Evolutionary conservation across 1,284 basidiomycete species (phyloP), one percentile per base, ranked within the genome.

Genomic region (Entoloma clypeatum): DNA sequence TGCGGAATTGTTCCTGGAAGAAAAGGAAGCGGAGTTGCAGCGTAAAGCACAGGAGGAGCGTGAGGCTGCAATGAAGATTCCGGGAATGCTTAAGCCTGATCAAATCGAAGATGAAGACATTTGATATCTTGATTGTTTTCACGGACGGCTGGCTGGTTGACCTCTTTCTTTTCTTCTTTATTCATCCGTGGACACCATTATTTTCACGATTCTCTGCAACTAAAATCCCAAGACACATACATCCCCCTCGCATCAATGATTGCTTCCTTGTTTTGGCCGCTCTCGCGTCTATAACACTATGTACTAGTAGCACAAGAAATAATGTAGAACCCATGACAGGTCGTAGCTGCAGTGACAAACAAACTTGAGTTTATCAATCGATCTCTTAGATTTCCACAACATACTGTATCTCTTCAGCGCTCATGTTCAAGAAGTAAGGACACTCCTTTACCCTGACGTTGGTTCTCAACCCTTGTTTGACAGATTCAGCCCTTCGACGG

Each of bases 11-110:
- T 98, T 78, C 69, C 71, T 92, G 45, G 96, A 98, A 58, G 96
- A 99, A 66, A 96, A 93, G 67, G 95, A 99, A 63, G 80, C 81
- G 4, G 94, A 96, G 63, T 74, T 43, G 68, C 81, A 70, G 52
- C 67, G 63, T 55, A 75, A 75, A 55, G 70, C 81, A 1, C 80
- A 84, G 48, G 85, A 82, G 47, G 93, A 97, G 66, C 83, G 86
- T 41, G 81, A 92, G 67, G 77, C 83, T 23, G 94, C 94, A 13
- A 88, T 91, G 74, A 81, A 89, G 52, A 92, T 99, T 49, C 96
- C 95, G n/a, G 96, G 96, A 41, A 92, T 99, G 89, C 77, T 98
- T 62, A 98, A 98, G 67, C 95, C 95, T 22, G 87, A 86, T 53
- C 90, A 94, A 66, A 62, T 96, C 60, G 91, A 94, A 59, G 88